phyloP scores from a whole-genome alignment of 148 eudicot genomes.

The Heliosperma pusillum region DNA sequence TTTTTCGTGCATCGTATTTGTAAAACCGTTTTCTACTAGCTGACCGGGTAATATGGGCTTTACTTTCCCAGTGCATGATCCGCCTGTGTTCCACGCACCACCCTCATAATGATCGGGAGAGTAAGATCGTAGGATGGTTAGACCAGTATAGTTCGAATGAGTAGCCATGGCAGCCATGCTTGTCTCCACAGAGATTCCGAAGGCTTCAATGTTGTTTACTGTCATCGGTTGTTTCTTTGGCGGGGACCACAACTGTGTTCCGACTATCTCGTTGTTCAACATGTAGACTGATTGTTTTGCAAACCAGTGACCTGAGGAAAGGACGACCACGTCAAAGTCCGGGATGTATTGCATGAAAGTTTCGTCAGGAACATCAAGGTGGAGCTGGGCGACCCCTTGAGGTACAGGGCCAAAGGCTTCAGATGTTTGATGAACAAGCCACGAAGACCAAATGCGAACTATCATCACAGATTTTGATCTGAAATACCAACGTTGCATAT shows the following conservation, averaged over 20 bases:
- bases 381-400: constrained; percentile 61
- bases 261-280: constrained; percentile 76
- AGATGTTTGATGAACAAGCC: constrained; percentile 83
- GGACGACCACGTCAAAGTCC: constrained; percentile 65
- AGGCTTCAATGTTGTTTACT: constrained; percentile 70
- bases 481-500: constrained; percentile 85
- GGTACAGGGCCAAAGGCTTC: constrained; percentile 53
- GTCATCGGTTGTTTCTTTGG: constrained; percentile 36
- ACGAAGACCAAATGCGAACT: constrained; percentile 90
- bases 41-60: constrained; percentile 52
- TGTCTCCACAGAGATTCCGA: constrained; percentile 78
- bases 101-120: constrained; percentile 98
- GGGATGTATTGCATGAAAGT: constrained; percentile 55
- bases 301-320: constrained; percentile 98
- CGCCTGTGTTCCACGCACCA: constrained; percentile 94
- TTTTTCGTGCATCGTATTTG: constrained; percentile 74
- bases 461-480: constrained; percentile 75
- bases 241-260: constrained; percentile 87
- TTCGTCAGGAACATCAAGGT: constrained; percentile 81
- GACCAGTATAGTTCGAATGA: constrained; percentile 62
- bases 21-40: constrained; percentile 63
- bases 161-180: constrained; percentile 61
- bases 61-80: constrained; percentile 86
- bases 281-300: constrained; percentile 80
- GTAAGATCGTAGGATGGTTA: constrained; percentile 69